phyloP scores from a whole-genome alignment of 2,329 filamentous ascomycete genomes.

The Botrytis squamosa region DNA sequence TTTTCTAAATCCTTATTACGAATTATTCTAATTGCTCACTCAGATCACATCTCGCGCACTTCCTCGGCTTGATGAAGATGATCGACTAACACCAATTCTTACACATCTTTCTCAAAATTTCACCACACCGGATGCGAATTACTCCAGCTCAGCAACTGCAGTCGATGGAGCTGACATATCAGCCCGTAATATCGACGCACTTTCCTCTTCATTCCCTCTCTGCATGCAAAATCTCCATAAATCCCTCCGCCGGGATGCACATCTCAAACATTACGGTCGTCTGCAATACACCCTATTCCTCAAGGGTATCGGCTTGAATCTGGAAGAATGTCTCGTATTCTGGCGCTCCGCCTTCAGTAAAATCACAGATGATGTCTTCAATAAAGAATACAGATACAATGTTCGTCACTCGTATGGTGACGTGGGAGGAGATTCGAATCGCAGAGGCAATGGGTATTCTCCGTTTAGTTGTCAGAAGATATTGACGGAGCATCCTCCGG shows the following conservation, averaged over 20 bases:
- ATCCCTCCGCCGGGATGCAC: conserved; percentile 79
- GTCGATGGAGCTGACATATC: conserved; percentile 72
- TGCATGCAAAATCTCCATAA: conserved; percentile 94
- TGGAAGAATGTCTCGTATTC: conserved; percentile 91
- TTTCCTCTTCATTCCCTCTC: conserved; percentile 80
- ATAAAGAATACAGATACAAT: conserved; percentile 97
- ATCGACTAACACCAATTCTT: conserved; percentile 75
- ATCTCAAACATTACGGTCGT: conserved; percentile 90
- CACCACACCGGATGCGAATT: conserved; percentile 82
- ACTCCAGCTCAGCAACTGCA: conserved; percentile 63
- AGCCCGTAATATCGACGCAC: conserved; percentile 73
- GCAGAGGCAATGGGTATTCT: conserved; percentile 82
- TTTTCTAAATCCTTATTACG: neutral
- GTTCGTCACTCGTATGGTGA: conserved; percentile 93
- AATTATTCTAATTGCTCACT: conserved; percentile 8
- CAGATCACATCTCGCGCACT: conserved; percentile 86
- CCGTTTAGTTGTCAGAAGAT: conserved; percentile 96
- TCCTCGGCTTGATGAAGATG: conserved; percentile 92
- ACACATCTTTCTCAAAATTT: conserved; percentile 93
- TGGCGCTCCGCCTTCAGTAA: conserved; percentile 86
- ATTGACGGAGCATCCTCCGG: conserved; percentile 81
- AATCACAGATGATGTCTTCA: conserved; percentile 90
- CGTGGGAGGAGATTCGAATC: conserved; percentile 87
- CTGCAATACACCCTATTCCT: conserved; percentile 95
- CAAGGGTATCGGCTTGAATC: conserved; percentile 86